Percentiles rank a stretch among this genome's conserved stretches.
Conservation (phyloP, 208 protist species). For the Trypanosoma congolense region DNA sequence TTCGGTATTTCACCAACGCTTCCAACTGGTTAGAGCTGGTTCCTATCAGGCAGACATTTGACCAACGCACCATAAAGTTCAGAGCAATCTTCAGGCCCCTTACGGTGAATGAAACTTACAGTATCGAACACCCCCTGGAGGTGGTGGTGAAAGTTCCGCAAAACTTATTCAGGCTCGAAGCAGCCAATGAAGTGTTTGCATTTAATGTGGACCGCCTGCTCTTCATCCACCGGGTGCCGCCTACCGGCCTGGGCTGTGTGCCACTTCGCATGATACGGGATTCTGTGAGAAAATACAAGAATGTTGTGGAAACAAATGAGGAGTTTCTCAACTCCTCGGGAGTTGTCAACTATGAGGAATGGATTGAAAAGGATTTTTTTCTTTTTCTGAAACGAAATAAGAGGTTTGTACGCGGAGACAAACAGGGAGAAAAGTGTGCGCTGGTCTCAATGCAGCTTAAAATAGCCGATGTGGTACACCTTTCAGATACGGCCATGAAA, state of each 20-base stretch:
- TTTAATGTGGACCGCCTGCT: slow-evolving; percentile 32
- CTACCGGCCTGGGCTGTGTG: slow-evolving; percentile 28
- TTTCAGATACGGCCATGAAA: slow-evolving; percentile 18
- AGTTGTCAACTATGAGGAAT: slow-evolving; percentile 23
- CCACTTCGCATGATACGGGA: slow-evolving; percentile 23
- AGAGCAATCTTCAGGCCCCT: slow-evolving; percentile 16
- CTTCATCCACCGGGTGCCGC: slow-evolving; percentile 25
- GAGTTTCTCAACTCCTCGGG: slow-evolving; percentile 16
- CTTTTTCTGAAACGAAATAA: slow-evolving; percentile 2
- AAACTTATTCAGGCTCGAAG: slow-evolving; percentile 20
- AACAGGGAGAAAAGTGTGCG: slow-evolving; percentile 15
- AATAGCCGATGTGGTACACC: slow-evolving; percentile 30
- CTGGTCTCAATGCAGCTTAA: slow-evolving; percentile 30
- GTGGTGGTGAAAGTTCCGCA: slow-evolving; percentile 38
- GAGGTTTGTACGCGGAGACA: neutral
- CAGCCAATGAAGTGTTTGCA: slow-evolving; percentile 19
- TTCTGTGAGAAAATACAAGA: slow-evolving; percentile 16
- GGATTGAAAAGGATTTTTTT: slow-evolving; percentile 36
- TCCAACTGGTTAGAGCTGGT: slow-evolving; percentile 29
- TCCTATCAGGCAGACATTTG: slow-evolving; percentile 16
- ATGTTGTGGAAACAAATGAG: slow-evolving; percentile 11
- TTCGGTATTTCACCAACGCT: slow-evolving; percentile 21
- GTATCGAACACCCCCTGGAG: slow-evolving; percentile 14
- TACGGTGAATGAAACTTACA: neutral
- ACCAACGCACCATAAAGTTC: slow-evolving; percentile 39